A percentile compares a stretch with the other conserved stretches of the same genome.
Evolutionary conservation across 352 stramenopile genomes (phyloP).

Genomic region (Thalassiosira hispida): DNA sequence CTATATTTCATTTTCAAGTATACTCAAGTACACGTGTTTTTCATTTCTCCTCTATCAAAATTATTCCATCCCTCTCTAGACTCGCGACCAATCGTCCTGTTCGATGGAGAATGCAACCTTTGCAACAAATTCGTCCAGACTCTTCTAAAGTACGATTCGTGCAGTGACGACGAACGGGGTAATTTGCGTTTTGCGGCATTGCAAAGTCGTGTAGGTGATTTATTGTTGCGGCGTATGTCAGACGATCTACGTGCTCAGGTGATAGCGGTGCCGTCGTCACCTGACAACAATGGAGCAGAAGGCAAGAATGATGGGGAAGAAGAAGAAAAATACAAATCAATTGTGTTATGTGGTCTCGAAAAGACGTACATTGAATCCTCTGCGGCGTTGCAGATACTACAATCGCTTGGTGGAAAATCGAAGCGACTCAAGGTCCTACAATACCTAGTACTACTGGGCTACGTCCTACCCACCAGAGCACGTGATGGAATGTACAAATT

Average conservation of each 20-base stretch:
- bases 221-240: conserved; percentile 54
- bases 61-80: too few relatives aligned
- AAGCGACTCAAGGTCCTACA: conserved; percentile 47
- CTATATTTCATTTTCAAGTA: too few relatives aligned
- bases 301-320: neutral
- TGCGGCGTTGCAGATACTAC: conserved; percentile 46
- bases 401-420: conserved; percentile 31
- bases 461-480: conserved; percentile 39
- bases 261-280: conserved; percentile 18
- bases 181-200: conserved; percentile 61
- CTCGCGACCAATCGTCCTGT: conserved; percentile 57
- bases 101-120: conserved; percentile 45
- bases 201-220: conserved; percentile 47
- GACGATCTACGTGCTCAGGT: conserved; percentile 37
- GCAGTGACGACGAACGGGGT: conserved; percentile 9
- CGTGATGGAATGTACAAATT: conserved; percentile 47
- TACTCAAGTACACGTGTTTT: too few relatives aligned
- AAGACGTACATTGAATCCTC: conserved; percentile 51
- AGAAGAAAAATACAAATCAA: conserved; percentile 45
- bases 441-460: conserved; percentile 41
- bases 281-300: neutral
- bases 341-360: conserved; percentile 43
- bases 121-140: conserved; percentile 49
- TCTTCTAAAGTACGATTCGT: conserved; percentile 53
- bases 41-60: too few relatives aligned